Conservation (phyloP, 371 early-diverging fungal species). For the Lichtheimia ornata region DNA sequence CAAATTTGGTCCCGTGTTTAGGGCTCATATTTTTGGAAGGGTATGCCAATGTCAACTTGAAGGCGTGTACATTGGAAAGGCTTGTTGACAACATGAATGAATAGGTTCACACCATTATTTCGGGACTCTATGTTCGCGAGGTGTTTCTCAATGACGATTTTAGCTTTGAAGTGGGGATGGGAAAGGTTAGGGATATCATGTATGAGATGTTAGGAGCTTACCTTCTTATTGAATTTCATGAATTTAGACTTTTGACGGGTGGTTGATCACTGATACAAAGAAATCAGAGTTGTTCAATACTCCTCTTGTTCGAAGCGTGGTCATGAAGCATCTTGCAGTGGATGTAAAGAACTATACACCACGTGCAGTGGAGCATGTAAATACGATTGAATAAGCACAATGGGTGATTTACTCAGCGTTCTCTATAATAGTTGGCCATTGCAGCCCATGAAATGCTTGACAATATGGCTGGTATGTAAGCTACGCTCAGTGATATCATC, state of each 20-base stretch:
- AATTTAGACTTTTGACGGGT: too few species aligned
- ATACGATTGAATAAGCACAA: too few species aligned
- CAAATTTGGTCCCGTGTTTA: slow-evolving; percentile 28
- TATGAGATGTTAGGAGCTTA: too few species aligned
- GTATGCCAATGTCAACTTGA: neutral
- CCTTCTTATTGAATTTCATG: too few species aligned
- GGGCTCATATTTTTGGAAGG: slow-evolving; percentile 32
- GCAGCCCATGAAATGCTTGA: neutral
- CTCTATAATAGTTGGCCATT: neutral
- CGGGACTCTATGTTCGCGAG: slow-evolving; percentile 20
- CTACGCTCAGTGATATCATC: too few species aligned
- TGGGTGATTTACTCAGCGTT: too few species aligned
- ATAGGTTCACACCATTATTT: slow-evolving; percentile 13
- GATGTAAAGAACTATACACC: too few species aligned
- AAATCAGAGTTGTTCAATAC: too few species aligned
- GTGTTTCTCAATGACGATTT: slow-evolving; percentile 18
- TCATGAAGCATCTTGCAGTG: too few species aligned
- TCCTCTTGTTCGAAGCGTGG: too few species aligned
- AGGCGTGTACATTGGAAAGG: neutral
- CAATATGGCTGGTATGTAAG: neutral
- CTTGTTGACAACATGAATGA: neutral
- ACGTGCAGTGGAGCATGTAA: too few species aligned
- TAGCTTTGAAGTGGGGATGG: slow-evolving; percentile 6
- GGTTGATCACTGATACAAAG: too few species aligned
- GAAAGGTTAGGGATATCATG: slow-evolving; percentile 2